These are phyloP conservation scores for Leccinum imitatum DNA, from an alignment of 768 basidiomycete genomes.

Conservation along the genomic window DNA sequence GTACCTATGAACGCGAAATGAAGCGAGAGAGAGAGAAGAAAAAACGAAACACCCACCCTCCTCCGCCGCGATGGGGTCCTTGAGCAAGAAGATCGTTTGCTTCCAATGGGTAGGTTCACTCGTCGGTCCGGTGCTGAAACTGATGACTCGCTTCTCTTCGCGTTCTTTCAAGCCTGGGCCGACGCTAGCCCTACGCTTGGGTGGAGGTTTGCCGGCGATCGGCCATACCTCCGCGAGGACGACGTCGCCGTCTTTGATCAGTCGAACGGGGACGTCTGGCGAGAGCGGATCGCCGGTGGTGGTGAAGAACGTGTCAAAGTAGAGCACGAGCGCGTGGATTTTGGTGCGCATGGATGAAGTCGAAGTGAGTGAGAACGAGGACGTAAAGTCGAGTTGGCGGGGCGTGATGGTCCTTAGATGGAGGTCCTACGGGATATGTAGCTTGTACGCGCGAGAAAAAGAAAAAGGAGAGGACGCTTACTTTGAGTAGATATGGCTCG, in stretches of 20 bases:
- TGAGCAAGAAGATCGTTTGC: conserved; percentile 86
- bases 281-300: conserved; percentile 52
- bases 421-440: conserved; percentile 59
- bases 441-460: background rate
- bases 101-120: conserved; percentile 96
- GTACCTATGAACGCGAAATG: conserved; percentile 48
- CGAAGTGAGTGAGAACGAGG: conserved; percentile 72
- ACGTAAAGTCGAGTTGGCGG: conserved; percentile 76
- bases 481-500: conserved; percentile 65
- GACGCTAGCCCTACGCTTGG: conserved; percentile 57
- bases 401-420: conserved; percentile 60
- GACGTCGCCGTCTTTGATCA: conserved; percentile 58
- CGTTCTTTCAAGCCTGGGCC: conserved; percentile 44
- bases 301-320: conserved; percentile 95
- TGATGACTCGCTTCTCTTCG: conserved; percentile 44
- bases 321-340: conserved; percentile 79
- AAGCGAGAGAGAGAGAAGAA: background rate
- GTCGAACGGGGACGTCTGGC: conserved; percentile 49
- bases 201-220: conserved; percentile 62
- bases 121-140: conserved; percentile 89
- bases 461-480: conserved; percentile 29
- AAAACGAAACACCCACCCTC: conserved; percentile 54
- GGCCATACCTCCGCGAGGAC: conserved; percentile 79
- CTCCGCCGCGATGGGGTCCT: conserved; percentile 70
- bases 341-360: conserved; percentile 59